Conservation (phyloP, 352 stramenopile genomes). For the Elongisporangium prolatum region DNA sequence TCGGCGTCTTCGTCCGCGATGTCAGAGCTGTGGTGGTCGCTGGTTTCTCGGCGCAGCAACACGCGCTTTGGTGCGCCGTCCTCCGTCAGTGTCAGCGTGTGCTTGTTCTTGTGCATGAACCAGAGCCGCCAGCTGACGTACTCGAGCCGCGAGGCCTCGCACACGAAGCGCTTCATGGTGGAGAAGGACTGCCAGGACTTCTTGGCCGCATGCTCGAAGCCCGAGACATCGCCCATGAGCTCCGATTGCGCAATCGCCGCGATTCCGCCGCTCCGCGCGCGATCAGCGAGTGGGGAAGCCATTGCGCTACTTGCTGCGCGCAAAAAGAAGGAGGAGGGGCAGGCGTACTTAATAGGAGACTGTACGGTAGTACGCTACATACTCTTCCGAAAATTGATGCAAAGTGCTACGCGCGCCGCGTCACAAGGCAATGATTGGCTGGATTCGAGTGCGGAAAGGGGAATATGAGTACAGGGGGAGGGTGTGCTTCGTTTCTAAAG, state of each 20-base stretch:
- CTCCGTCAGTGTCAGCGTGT: background rate
- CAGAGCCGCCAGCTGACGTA: slow-evolving; percentile 83
- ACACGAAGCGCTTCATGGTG: slow-evolving; percentile 84
- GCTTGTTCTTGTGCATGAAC: slow-evolving; percentile 55
- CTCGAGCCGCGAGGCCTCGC: slow-evolving; percentile 71
- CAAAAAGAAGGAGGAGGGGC: background rate
- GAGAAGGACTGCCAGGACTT: slow-evolving; percentile 87
- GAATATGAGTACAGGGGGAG: background rate
- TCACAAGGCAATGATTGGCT: background rate
- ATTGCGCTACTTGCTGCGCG: background rate
- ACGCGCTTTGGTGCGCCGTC: slow-evolving; percentile 8
- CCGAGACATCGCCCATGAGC: slow-evolving; percentile 39
- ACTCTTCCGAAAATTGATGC: background rate
- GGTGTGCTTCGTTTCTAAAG: background rate
- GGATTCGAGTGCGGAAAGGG: background rate
- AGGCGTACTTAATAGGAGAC: background rate
- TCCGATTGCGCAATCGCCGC: background rate
- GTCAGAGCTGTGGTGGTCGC: background rate
- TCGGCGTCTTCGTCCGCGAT: background rate
- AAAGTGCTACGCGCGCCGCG: background rate
- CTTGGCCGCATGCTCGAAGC: slow-evolving; percentile 68
- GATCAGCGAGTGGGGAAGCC: background rate
- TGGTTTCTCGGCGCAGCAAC: background rate
- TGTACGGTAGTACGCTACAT: background rate
- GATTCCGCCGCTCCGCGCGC: background rate